Conservation (phyloP, 139 green algal genomes). For the Desmodesmus armatus region DNA sequence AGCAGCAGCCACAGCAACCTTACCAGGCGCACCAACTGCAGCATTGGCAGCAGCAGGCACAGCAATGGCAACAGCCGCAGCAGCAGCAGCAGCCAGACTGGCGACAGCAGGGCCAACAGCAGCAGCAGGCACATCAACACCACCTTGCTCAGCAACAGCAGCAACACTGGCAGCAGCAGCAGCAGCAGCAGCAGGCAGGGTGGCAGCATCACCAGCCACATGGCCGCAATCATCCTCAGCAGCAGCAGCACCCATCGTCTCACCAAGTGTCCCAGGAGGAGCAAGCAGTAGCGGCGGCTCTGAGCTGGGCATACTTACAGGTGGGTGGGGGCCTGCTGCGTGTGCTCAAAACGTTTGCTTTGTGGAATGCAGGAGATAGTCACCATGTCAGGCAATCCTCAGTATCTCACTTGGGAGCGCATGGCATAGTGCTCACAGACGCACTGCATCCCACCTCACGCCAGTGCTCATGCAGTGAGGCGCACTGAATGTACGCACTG, state of each 20-base stretch:
- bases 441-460: no score
- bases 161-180: neutral
- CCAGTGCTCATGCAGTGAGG: no score
- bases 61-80: no score
- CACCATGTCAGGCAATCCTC: neutral
- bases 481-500: no score
- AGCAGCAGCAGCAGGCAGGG: slow-evolving; percentile 9
- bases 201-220: neutral
- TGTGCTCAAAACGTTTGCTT: neutral
- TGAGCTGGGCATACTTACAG: neutral
- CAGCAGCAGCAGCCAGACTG: no score
- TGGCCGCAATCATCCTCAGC: neutral
- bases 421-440: no score
- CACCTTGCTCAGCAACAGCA: neutral
- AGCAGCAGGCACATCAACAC: no score
- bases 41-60: no score
- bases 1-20: no score
- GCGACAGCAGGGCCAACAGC: neutral
- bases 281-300: neutral
- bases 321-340: neutral
- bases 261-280: neutral
- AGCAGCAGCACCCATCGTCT: neutral
- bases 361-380: neutral
- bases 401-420: no score
- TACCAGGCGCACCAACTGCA: no score